Evolutionary conservation across 805 yeast species (phyloP).

Genomic region (Brettanomyces naardenensis): DNA sequence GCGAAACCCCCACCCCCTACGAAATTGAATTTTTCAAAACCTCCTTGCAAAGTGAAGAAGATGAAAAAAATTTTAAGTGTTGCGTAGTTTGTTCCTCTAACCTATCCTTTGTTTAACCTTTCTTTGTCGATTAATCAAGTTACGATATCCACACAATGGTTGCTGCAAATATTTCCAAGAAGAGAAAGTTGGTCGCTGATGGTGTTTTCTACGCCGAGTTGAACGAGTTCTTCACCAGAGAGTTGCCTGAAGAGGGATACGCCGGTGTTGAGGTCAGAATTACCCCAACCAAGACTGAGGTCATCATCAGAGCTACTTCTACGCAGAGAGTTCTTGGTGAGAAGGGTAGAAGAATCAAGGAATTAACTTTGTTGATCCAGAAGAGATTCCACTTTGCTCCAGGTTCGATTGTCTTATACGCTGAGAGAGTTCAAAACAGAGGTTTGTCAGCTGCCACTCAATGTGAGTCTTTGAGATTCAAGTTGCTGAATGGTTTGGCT

Average conservation of each 20-base stretch:
- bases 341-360: conserved; percentile 99
- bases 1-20: too few relatives aligned
- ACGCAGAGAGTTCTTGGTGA: conserved; percentile 98
- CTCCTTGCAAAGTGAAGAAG: too few relatives aligned
- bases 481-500: conserved; percentile 96
- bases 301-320: conserved; percentile 98
- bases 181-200: conserved; percentile 99
- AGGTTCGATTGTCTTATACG: conserved; percentile 89
- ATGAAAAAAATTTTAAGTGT: too few relatives aligned
- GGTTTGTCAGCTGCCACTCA: conserved; percentile 99
- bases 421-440: conserved; percentile 99
- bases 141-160: conserved; percentile 27
- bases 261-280: conserved; percentile 99
- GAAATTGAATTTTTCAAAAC: too few relatives aligned
- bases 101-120: too few relatives aligned
- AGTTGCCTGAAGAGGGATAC: conserved; percentile 99
- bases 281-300: conserved; percentile 96
- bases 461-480: conserved; percentile 98
- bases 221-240: conserved; percentile 99
- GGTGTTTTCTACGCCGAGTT: conserved; percentile 99
- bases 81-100: too few relatives aligned
- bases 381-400: conserved; percentile 97
- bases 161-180: conserved; percentile 68
- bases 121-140: too few relatives aligned
- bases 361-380: conserved; percentile 93